Conservation (phyloP, 2,329 filamentous ascomycete species). For the Pseudodiploospora longispora region DNA sequence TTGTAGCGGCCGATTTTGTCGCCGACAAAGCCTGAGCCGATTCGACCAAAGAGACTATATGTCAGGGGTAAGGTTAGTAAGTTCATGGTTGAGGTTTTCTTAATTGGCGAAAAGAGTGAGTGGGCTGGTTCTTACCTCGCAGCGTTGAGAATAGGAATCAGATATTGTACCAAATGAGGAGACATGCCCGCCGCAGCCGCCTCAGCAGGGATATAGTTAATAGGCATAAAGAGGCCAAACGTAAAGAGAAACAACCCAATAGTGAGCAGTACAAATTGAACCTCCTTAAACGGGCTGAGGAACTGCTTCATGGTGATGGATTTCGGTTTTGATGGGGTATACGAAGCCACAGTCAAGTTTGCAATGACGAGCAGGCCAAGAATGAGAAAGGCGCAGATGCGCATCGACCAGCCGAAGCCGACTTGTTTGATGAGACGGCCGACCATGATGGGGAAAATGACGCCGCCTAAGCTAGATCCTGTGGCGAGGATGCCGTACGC, state of each 20-base stretch:
- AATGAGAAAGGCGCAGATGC: constrained; percentile 29
- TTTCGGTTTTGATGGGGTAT: constrained; percentile 16
- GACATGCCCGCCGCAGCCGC: constrained; percentile 14
- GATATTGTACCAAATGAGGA: constrained; percentile 12
- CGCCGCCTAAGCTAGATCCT: constrained; percentile 29
- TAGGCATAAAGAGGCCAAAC: constrained; percentile 25
- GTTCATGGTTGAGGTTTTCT: too few species aligned
- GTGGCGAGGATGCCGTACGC: constrained; percentile 28
- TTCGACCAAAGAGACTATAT: constrained; percentile 16
- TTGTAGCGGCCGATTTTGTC: constrained; percentile 22
- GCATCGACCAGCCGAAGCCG: constrained; percentile 33
- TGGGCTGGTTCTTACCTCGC: constrained; percentile 8
- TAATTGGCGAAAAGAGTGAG: neutral
- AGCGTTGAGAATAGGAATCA: constrained; percentile 18
- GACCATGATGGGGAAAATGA: constrained; percentile 34
- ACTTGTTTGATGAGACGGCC: constrained; percentile 23
- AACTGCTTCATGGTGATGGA: constrained; percentile 22
- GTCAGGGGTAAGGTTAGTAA: neutral
- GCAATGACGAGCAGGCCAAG: constrained; percentile 24
- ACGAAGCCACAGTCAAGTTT: constrained; percentile 24
- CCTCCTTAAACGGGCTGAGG: constrained; percentile 21
- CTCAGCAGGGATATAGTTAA: constrained; percentile 20
- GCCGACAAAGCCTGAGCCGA: constrained; percentile 13
- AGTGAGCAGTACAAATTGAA: constrained; percentile 18
- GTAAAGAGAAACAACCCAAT: constrained; percentile 21